These are phyloP conservation scores for Podospora fimiseda DNA, from an alignment of 495 filamentous ascomycete genomes.

Conservation along the genomic window DNA sequence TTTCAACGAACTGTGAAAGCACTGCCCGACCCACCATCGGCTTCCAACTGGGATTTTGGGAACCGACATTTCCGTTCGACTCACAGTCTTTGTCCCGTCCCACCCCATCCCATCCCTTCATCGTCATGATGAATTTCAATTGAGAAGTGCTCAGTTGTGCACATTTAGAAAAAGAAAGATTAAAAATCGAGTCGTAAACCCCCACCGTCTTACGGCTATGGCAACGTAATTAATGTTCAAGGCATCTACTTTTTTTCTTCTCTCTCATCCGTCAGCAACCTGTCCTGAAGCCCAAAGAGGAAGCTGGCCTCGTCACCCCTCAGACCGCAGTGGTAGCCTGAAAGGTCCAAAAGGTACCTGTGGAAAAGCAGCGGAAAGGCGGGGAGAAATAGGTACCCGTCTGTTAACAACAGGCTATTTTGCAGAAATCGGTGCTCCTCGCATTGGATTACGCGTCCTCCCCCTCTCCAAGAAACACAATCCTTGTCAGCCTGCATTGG, in stretches of 20 bases:
- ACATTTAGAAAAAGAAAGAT: neutral
- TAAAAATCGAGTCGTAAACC: neutral
- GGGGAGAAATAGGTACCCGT: too few species aligned
- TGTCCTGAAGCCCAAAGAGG: slow-evolving; percentile 16
- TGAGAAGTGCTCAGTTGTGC: neutral
- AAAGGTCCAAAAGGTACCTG: too few species aligned
- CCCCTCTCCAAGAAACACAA: slow-evolving; percentile 18
- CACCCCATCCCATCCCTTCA: too few species aligned
- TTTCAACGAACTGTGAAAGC: slow-evolving; percentile 5
- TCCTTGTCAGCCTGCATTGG: slow-evolving; percentile 23
- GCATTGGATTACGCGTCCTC: slow-evolving; percentile 39
- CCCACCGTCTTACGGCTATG: neutral
- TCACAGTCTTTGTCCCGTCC: too few species aligned
- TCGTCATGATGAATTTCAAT: too few species aligned
- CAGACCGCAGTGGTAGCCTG: slow-evolving; percentile 22
- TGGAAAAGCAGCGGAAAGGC: too few species aligned
- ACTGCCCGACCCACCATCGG: slow-evolving; percentile 4
- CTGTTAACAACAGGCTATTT: slow-evolving; percentile 21
- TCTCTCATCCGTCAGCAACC: slow-evolving; percentile 6
- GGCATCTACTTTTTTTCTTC: neutral
- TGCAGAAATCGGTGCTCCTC: slow-evolving; percentile 15
- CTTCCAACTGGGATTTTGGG: neutral
- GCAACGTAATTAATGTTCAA: neutral
- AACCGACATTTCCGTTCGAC: too few species aligned
- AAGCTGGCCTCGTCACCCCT: slow-evolving; percentile 28